A percentile compares a stretch with the other conserved stretches of the same genome.
Evolutionary conservation across 345 rosid species (phyloP).

Genomic region (Linum trigynum): DNA sequence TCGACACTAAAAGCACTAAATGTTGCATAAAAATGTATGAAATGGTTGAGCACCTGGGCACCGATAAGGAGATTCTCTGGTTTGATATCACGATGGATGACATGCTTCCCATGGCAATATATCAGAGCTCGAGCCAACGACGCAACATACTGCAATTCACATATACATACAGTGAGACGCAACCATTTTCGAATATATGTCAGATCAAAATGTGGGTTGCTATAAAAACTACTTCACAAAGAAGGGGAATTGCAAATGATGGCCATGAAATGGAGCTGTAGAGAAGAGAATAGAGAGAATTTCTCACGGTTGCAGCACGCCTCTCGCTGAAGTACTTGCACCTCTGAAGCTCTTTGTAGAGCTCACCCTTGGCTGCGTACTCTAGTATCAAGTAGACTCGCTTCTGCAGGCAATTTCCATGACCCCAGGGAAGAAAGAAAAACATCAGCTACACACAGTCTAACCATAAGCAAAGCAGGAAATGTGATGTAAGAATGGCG

Average conservation of each 20-base stretch:
- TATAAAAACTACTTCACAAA: not conserved
- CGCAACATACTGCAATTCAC: slow-evolving; percentile 68
- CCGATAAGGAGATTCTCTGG: slow-evolving; percentile 91
- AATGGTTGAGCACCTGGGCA: slow-evolving; percentile 47
- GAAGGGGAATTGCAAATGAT: not conserved
- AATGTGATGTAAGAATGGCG: not conserved
- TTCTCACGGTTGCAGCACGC: slow-evolving; percentile 78
- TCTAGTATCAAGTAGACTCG: slow-evolving; percentile 75
- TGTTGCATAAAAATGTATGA: not conserved
- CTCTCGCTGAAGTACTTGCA: slow-evolving; percentile 87
- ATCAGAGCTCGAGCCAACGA: slow-evolving; percentile 94
- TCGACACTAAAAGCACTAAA: not conserved
- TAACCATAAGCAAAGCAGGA: not conserved
- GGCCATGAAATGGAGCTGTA: not conserved
- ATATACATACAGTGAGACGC: not conserved
- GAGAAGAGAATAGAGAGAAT: not conserved
- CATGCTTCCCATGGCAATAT: slow-evolving; percentile 98
- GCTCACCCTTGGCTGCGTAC: slow-evolving; percentile 87
- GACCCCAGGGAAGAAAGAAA: slow-evolving; percentile 1
- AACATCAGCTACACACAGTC: slow-evolving; percentile 6
- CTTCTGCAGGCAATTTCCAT: slow-evolving; percentile 40
- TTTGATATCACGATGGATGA: slow-evolving; percentile 93
- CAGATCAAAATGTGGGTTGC: not conserved
- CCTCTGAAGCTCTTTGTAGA: slow-evolving; percentile 82
- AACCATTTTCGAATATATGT: too few relatives aligned